A percentile compares a stretch with the other conserved stretches of the same genome.
Conservation (phyloP, 2,329 filamentous ascomycete species). For the Trichoderma oligosporum region DNA sequence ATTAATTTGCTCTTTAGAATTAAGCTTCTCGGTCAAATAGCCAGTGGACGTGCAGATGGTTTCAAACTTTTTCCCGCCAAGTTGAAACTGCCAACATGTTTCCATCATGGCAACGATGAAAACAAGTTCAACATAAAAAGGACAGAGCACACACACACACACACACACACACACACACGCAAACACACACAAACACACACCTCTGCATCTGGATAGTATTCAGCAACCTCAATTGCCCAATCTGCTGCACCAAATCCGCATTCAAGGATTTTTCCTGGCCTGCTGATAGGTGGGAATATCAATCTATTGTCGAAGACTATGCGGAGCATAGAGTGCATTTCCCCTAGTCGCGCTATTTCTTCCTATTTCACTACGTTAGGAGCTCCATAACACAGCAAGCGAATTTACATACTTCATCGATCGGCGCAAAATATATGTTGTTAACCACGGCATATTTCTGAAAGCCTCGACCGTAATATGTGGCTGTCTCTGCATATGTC, state of each 20-base stretch:
- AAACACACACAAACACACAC: constrained; percentile 38
- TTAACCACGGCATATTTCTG: constrained; percentile 65
- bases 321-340: constrained; percentile 60
- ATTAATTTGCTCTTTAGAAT: too few species aligned
- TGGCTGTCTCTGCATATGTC: constrained; percentile 55
- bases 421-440: constrained; percentile 62
- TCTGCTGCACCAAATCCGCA: constrained; percentile 68
- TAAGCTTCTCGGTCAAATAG: too few species aligned
- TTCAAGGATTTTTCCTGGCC: constrained; percentile 60
- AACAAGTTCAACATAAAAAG: too few species aligned
- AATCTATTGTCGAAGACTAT: constrained; percentile 63
- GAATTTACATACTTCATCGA: constrained; percentile 60
- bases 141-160: too few species aligned
- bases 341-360: constrained; percentile 62
- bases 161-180: too few species aligned
- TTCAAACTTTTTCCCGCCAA: background rate
- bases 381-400: background rate
- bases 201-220: constrained; percentile 60
- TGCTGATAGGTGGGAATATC: constrained; percentile 64
- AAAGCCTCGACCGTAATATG: constrained; percentile 60
- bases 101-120: background rate
- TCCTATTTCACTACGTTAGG: constrained; percentile 45
- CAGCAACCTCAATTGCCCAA: constrained; percentile 68
- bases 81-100: background rate
- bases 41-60: too few species aligned